Percentiles rank a stretch among this genome's conserved stretches.
phyloP scores from a whole-genome alignment of 768 basidiomycete genomes.

The Leccinum imitatum region DNA sequence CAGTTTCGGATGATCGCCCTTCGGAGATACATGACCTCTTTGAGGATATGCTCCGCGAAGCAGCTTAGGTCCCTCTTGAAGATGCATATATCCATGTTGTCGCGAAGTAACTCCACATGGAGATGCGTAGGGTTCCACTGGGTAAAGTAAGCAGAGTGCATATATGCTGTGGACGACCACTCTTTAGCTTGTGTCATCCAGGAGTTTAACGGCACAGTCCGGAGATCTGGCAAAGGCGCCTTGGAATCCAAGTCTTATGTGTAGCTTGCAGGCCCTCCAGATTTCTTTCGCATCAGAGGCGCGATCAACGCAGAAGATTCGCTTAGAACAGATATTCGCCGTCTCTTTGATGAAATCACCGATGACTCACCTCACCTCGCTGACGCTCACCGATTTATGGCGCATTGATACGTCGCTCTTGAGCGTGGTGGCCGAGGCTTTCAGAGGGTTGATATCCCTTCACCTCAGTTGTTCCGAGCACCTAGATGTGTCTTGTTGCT shows the following conservation, averaged over 20 bases:
- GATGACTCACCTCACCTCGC: slow-evolving; percentile 40
- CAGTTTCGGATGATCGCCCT: slow-evolving; percentile 44
- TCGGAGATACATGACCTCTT: slow-evolving; percentile 32
- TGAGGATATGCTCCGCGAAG: slow-evolving; percentile 20
- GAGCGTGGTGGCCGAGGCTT: slow-evolving; percentile 41
- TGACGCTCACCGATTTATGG: slow-evolving; percentile 56
- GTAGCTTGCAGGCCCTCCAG: slow-evolving; percentile 38
- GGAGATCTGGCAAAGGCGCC: slow-evolving; percentile 20
- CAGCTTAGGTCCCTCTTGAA: slow-evolving; percentile 32
- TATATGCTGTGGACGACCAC: slow-evolving; percentile 14
- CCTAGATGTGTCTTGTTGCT: slow-evolving; percentile 58
- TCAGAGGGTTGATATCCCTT: slow-evolving; percentile 48
- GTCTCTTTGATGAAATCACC: slow-evolving; percentile 26
- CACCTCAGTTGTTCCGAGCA: slow-evolving; percentile 60
- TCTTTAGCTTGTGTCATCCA: slow-evolving; percentile 9
- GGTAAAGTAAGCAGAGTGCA: slow-evolving; percentile 43
- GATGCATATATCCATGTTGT: slow-evolving; percentile 31
- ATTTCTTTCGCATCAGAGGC: slow-evolving; percentile 45
- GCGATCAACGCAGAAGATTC: slow-evolving; percentile 43
- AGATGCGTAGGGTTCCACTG: slow-evolving; percentile 38
- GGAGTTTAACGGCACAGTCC: slow-evolving; percentile 21
- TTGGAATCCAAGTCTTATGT: slow-evolving; percentile 33
- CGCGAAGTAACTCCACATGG: slow-evolving; percentile 15
- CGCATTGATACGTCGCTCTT: slow-evolving; percentile 54
- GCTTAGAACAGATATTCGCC: slow-evolving; percentile 35